These are phyloP conservation scores for Metschnikowia gelsemii DNA, from an alignment of 805 yeast species.

Conservation along the genomic window DNA sequence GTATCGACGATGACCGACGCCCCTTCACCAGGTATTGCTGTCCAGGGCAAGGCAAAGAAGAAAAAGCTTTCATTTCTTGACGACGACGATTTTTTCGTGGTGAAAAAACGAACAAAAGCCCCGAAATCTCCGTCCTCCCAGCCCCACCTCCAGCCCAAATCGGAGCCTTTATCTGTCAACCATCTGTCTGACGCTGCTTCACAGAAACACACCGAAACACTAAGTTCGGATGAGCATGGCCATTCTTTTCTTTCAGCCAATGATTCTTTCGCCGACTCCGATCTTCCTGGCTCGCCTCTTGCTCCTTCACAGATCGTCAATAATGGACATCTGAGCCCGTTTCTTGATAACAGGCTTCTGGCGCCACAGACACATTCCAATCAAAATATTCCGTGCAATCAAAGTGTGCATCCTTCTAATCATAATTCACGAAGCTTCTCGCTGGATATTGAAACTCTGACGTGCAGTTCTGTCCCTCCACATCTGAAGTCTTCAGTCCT, in stretches of 20 bases:
- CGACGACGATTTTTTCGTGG: conserved; percentile 35
- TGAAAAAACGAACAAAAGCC: conserved; percentile 15
- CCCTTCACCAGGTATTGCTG: not conserved
- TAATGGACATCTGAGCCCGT: not conserved
- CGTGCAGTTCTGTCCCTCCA: too few species aligned
- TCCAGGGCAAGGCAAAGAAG: conserved; percentile 10
- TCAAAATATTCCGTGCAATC: too few species aligned
- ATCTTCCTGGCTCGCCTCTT: not conserved
- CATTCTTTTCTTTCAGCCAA: conserved; percentile 11
- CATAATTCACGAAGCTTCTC: too few species aligned
- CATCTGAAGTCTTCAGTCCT: too few species aligned
- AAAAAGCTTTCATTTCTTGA: conserved; percentile 17
- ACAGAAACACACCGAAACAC: not conserved
- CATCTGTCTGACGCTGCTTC: not conserved
- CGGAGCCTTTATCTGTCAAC: too few species aligned
- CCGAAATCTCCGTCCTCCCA: not conserved
- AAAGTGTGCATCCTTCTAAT: too few species aligned
- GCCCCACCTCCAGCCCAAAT: too few species aligned
- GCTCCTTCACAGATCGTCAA: not conserved
- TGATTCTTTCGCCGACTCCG: conserved; percentile 7
- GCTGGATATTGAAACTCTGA: too few species aligned
- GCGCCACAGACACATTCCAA: too few species aligned
- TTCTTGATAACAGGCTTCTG: too few species aligned
- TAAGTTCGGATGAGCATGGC: not conserved
- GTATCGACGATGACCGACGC: conserved; percentile 1